Evolutionary conservation across 345 rosid genomes (phyloP).

Genomic region (Toxicodendron radicans): DNA sequence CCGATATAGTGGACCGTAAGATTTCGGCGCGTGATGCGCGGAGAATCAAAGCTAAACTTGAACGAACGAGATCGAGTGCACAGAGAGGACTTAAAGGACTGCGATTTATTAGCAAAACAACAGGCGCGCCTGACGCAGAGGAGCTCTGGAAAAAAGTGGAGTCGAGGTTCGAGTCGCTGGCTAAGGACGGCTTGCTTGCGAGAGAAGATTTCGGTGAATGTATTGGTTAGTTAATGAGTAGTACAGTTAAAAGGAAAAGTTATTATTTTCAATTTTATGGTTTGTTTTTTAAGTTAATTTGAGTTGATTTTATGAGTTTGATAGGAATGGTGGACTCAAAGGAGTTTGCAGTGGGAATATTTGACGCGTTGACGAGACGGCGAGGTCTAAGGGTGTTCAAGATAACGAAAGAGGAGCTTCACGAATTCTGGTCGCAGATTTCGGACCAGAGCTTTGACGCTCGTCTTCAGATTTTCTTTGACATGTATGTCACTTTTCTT

Average conservation of each 20-base stretch:
- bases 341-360: slow-evolving; percentile 86
- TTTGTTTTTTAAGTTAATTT: too few relatives aligned
- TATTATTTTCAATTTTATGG: background rate
- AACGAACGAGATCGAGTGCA: slow-evolving; percentile 68
- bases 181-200: slow-evolving; percentile 64
- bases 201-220: slow-evolving; percentile 94
- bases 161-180: slow-evolving; percentile 52
- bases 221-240: slow-evolving; percentile 48
- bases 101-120: slow-evolving; percentile 64
- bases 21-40: slow-evolving; percentile 57
- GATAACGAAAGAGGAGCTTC: slow-evolving; percentile 74
- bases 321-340: slow-evolving; percentile 87
- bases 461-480: slow-evolving; percentile 95
- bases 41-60: slow-evolving; percentile 54
- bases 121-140: slow-evolving; percentile 40
- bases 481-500: slow-evolving; percentile 47
- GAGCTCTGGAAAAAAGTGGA: slow-evolving; percentile 78
- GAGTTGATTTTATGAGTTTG: background rate
- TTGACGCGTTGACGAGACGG: slow-evolving; percentile 75
- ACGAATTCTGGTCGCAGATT: slow-evolving; percentile 87
- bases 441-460: slow-evolving; percentile 94
- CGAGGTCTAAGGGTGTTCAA: slow-evolving; percentile 53
- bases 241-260: background rate
- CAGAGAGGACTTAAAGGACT: slow-evolving; percentile 78
- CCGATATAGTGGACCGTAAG: slow-evolving; percentile 29